Conservation (phyloP, 371 early-diverging fungal genomes). For the Rhizopus sp. region DNA sequence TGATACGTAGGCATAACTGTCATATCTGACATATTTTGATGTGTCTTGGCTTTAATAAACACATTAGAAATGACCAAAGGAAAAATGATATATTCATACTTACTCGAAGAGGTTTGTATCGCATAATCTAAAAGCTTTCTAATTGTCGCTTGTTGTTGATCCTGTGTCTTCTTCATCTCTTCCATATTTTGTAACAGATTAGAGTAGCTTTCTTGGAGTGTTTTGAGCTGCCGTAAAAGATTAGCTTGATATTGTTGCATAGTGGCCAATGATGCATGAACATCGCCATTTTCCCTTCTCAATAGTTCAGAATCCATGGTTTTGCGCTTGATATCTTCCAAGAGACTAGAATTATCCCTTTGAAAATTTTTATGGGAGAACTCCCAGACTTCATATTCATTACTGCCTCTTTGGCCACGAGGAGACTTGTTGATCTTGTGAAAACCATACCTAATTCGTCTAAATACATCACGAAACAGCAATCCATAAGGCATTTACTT, state of each 20-base stretch:
- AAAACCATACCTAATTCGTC: conserved; percentile 62
- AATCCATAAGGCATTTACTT: conserved; percentile 38
- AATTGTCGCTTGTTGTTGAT: conserved; percentile 57
- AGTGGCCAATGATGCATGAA: conserved; percentile 66
- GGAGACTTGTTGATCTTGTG: conserved; percentile 68
- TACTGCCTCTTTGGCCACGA: conserved; percentile 65
- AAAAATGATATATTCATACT: too few relatives aligned
- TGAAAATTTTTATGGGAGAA: conserved; percentile 50
- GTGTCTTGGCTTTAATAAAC: too few relatives aligned
- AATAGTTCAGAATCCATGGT: conserved; percentile 73
- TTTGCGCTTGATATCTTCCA: conserved; percentile 49
- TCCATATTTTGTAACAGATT: conserved; percentile 65
- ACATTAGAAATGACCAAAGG: too few relatives aligned
- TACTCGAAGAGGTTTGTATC: background rate
- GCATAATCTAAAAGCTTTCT: background rate
- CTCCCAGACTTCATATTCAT: conserved; percentile 65
- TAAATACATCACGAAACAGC: conserved; percentile 24
- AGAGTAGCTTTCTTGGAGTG: conserved; percentile 64
- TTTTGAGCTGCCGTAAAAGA: conserved; percentile 60
- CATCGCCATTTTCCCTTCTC: conserved; percentile 68
- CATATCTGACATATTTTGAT: too few relatives aligned
- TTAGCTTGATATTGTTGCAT: conserved; percentile 69
- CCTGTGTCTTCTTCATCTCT: conserved; percentile 62
- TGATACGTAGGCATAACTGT: too few relatives aligned
- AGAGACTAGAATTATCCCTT: conserved; percentile 46